Evolutionary conservation across 495 filamentous ascomycete genomes (phyloP), one percentile per base, ranked within the genome.

Genomic region (Aspergillus egyptiacus): DNA sequence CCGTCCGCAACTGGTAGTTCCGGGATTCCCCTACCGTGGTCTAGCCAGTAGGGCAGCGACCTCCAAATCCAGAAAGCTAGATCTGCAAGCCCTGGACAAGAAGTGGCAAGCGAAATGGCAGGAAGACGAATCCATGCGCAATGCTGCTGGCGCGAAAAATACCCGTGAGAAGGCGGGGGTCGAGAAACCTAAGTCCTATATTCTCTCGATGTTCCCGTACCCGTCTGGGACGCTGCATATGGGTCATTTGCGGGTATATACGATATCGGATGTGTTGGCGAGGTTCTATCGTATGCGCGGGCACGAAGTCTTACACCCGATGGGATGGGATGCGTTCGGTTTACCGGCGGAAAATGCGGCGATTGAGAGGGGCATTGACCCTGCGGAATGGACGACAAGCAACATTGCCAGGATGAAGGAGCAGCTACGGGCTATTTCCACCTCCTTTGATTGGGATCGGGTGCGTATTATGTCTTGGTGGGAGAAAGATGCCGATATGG

Each of bases 251-350:
- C 80, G 89, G 2, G 87, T 93, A 37, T 95, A 95, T 71, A 91
- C 89, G 14, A 91, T 95, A 50, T 86, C 89, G 30, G 89, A 95
- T 68, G 84, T 89, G 2, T 66, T 95, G 24, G 80, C 88, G 13
- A 76, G 89, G 11, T 94, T 85, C 56, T 81, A 83, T 55, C 78
- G 76, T 7, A 84, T 95, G 73, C 80, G 81, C 44, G 89, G 89
- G 2, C 72, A 81, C 60, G 68, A 86, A 43, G 89, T 95, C 24
- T 62, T 94, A 18, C 79, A 93, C 42, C 89, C 89, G 22, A 94
- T 95, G 81, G 89, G 88, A 2, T 95, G 89, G 89, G 89, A 95
- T 73, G 88, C 87, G 15, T 94, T 95, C 62, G 89, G 89, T 2
- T 70, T 95, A 33, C 89, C 89, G 7, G 89, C 89, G 28, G 89